phyloP scores from a whole-genome alignment of 208 protist genomes.

The Leishmania tarentolae region DNA sequence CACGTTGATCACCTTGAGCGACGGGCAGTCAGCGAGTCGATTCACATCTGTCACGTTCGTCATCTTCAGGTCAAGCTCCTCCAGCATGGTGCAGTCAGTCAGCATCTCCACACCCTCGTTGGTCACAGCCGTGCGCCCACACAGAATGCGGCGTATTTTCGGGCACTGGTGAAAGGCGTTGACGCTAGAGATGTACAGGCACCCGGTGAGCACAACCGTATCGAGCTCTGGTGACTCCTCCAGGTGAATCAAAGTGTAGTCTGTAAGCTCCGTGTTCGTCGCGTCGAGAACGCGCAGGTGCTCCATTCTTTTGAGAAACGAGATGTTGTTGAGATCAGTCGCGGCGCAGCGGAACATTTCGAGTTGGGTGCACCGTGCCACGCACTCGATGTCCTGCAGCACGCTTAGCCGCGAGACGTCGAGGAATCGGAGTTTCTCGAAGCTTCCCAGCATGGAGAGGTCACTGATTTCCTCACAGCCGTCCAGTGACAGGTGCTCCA shows the following conservation, averaged over 20 bases:
- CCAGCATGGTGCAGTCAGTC: constrained; percentile 54
- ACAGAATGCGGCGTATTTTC: constrained; percentile 72
- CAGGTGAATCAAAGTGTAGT: constrained; percentile 64
- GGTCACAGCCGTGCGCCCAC: constrained; percentile 62
- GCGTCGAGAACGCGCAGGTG: constrained; percentile 74
- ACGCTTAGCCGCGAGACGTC: constrained; percentile 67
- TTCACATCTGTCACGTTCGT: constrained; percentile 68
- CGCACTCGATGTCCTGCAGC: constrained; percentile 56
- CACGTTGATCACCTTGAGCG: constrained; percentile 73
- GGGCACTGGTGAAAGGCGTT: constrained; percentile 82
- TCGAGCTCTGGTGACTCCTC: constrained; percentile 64
- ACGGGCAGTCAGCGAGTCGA: constrained; percentile 51
- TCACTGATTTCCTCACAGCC: constrained; percentile 52
- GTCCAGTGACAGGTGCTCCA: constrained; percentile 77
- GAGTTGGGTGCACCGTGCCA: constrained; percentile 50
- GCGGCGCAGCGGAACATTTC: constrained; percentile 78
- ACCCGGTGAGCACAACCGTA: constrained; percentile 71
- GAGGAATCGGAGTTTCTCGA: constrained; percentile 66
- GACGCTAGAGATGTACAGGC: constrained; percentile 71
- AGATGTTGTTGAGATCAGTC: constrained; percentile 60
- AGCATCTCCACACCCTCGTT: constrained; percentile 72
- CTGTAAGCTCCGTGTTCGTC: constrained; percentile 49
- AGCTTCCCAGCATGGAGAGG: constrained; percentile 51
- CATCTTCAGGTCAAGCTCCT: constrained; percentile 80
- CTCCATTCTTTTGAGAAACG: constrained; percentile 54